Evolutionary conservation across 163 green algal species (phyloP).

Genomic region (Chloroidium sp.): DNA sequence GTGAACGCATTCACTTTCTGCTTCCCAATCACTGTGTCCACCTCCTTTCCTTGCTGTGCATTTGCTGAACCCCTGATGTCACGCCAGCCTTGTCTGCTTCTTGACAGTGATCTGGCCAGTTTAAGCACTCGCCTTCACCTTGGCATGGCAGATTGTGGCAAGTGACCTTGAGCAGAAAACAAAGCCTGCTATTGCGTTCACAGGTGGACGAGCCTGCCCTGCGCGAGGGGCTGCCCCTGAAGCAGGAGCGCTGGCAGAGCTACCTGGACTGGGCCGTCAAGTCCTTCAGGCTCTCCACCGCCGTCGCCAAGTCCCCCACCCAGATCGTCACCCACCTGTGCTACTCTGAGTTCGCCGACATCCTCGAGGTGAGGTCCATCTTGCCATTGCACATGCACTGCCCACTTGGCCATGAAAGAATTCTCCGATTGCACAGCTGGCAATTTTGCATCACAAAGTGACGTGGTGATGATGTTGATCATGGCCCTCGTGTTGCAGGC

Average conservation of each 20-base stretch:
- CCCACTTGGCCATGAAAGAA: too few relatives aligned
- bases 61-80: too few relatives aligned
- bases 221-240: slow-evolving; percentile 86
- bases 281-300: slow-evolving; percentile 67
- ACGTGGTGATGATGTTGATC: not conserved
- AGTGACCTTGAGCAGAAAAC: not conserved
- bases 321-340: slow-evolving; percentile 92
- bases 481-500: slow-evolving; percentile 23
- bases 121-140: not conserved
- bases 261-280: slow-evolving; percentile 85
- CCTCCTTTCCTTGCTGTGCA: too few relatives aligned
- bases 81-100: too few relatives aligned
- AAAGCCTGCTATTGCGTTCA: not conserved
- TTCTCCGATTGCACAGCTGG: too few relatives aligned
- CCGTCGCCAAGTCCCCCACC: slow-evolving; percentile 42
- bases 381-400: not conserved
- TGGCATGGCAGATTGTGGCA: not conserved
- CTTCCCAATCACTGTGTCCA: too few relatives aligned
- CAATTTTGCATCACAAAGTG: too few relatives aligned
- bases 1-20: too few relatives aligned
- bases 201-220: slow-evolving; percentile 91
- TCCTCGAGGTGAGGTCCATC: slow-evolving; percentile 38
- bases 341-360: slow-evolving; percentile 86
- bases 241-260: slow-evolving; percentile 43
- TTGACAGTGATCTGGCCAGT: not conserved